A percentile compares a stretch with the other conserved stretches of the same genome.
These are phyloP conservation scores for Sphagnum magellanicum DNA, from an alignment of 228 moss, liverwort and hornwort genomes.

Conservation along the genomic window DNA sequence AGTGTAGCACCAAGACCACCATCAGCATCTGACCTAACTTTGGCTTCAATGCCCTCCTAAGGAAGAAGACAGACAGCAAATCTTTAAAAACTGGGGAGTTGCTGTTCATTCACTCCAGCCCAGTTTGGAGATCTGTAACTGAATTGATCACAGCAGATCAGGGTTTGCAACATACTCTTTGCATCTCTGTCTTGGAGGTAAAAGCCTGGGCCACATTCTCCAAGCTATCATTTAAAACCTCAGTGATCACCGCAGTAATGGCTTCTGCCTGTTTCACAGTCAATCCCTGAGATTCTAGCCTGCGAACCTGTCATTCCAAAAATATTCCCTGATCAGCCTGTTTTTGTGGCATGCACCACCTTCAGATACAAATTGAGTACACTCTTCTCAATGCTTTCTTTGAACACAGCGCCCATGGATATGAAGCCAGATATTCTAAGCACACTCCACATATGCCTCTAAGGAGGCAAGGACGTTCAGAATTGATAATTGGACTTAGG, in stretches of 20 bases:
- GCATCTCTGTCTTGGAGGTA: slow-evolving; percentile 46
- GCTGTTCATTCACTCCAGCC: not conserved
- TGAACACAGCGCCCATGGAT: not conserved
- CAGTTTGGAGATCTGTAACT: not conserved
- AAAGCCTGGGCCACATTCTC: slow-evolving; percentile 63
- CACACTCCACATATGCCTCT: not conserved
- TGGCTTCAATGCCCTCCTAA: not conserved
- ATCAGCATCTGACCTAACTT: not conserved
- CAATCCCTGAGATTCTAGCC: slow-evolving; percentile 51
- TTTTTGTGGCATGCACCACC: not conserved
- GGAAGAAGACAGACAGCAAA: not conserved
- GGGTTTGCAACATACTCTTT: slow-evolving; percentile 59
- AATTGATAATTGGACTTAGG: not conserved
- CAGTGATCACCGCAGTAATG: slow-evolving; percentile 56
- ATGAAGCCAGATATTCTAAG: not conserved
- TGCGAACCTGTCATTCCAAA: slow-evolving; percentile 44
- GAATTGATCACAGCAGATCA: slow-evolving; percentile 3
- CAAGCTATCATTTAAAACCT: slow-evolving; percentile 63
- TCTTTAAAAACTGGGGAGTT: not conserved
- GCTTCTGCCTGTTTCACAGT: slow-evolving; percentile 58
- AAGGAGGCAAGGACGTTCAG: not conserved
- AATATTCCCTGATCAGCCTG: not conserved
- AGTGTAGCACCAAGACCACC: not conserved
- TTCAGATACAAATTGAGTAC: not conserved
- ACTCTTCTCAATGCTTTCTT: not conserved